These are phyloP conservation scores for Bothriochloa decipiens DNA, from an alignment of 176 grass and related monocot genomes.

Conservation along the genomic window DNA sequence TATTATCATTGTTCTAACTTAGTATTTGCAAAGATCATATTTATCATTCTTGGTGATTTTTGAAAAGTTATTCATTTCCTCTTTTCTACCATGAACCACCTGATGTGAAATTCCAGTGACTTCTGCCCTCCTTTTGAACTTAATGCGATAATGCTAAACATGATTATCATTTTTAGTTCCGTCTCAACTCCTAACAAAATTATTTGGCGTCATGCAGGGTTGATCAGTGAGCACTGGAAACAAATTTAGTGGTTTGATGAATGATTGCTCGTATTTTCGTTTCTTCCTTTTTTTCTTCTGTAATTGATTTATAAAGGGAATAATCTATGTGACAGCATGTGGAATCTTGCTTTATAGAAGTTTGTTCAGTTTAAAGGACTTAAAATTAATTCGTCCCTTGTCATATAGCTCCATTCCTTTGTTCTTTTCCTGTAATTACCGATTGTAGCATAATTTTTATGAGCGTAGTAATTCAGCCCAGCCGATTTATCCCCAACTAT, in stretches of 20 bases:
- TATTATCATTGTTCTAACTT: neutral
- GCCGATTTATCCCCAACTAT: neutral
- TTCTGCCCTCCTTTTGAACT: neutral
- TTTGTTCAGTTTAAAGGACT: slow-evolving; percentile 53
- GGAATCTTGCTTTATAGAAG: slow-evolving; percentile 69
- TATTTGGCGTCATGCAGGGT: slow-evolving; percentile 43
- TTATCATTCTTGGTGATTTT: slow-evolving; percentile 10
- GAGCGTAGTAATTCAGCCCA: neutral
- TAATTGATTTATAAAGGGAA: slow-evolving; percentile 76
- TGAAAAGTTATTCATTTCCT: neutral
- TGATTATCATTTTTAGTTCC: neutral
- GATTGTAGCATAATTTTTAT: neutral
- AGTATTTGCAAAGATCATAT: slow-evolving; percentile 4
- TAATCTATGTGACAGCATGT: slow-evolving; percentile 59
- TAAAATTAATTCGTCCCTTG: slow-evolving; percentile 32
- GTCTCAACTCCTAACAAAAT: slow-evolving; percentile 25
- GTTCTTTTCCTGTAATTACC: slow-evolving; percentile 27
- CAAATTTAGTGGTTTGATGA: slow-evolving; percentile 56
- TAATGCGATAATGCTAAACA: neutral
- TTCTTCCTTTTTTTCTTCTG: slow-evolving; percentile 47
- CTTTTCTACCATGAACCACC: neutral
- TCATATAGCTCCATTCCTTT: slow-evolving; percentile 15
- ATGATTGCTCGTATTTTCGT: slow-evolving; percentile 45
- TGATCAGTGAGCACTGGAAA: slow-evolving; percentile 47
- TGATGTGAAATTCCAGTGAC: neutral